These are phyloP conservation scores for Claviceps capensis DNA, from an alignment of 2,329 filamentous ascomycete genomes.

Conservation along the genomic window DNA sequence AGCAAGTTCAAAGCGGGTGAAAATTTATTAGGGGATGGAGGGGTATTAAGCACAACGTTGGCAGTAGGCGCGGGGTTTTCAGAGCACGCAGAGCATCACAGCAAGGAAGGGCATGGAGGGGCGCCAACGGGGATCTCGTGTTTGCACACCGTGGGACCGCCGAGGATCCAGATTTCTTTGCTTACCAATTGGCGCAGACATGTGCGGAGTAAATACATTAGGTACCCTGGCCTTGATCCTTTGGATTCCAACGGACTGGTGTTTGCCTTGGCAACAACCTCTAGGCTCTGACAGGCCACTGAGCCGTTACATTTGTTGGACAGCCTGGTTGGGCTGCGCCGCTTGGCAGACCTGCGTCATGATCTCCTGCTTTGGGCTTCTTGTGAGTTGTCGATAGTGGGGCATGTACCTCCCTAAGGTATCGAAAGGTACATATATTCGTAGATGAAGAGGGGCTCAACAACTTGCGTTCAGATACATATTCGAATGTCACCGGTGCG, in stretches of 20 bases:
- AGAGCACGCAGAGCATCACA: neutral
- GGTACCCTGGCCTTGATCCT: neutral
- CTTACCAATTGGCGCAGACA: conserved; percentile 3
- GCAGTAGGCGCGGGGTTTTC: conserved; percentile 3
- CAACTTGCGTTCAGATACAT: neutral
- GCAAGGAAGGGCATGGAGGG: neutral
- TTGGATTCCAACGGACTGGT: neutral
- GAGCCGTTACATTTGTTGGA: conserved; percentile 5
- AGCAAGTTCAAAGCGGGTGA: neutral
- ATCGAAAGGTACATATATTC: neutral
- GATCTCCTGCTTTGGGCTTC: neutral
- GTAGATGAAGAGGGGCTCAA: neutral
- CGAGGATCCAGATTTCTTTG: conserved; percentile 1
- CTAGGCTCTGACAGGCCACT: neutral
- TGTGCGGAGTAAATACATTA: too few species aligned
- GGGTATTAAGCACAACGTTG: neutral
- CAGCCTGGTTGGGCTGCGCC: conserved; percentile 3
- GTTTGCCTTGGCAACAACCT: neutral
- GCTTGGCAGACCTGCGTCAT: neutral
- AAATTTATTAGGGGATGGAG: neutral
- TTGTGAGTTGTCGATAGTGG: neutral
- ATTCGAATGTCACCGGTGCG: too few species aligned
- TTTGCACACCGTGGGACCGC: neutral
- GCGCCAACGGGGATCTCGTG: too few species aligned
- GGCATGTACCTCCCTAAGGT: neutral